Base-by-base conservation (phyloP, 2,329 filamentous ascomycete species). In the Clonostachys rhizophaga region DNA sequence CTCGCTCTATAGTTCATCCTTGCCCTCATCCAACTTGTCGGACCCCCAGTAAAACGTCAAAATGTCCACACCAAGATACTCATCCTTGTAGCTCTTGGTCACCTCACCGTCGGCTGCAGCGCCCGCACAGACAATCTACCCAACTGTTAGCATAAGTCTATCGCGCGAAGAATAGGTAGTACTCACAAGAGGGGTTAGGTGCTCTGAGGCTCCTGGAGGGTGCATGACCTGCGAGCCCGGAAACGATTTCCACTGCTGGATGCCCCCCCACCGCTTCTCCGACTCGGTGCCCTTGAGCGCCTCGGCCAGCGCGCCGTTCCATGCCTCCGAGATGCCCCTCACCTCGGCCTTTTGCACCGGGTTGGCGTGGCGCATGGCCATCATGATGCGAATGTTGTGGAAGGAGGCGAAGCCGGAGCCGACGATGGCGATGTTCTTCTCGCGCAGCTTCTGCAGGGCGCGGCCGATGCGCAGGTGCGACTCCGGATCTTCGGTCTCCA, bases 381-480 rank as follows among this genome's bases (percentile, higher is more conserved):
- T 67, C 70, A 81, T 74, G 33, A 68, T 54, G 20, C 66, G 60
- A 9, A 81, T 55, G 57, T 82, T 81, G 58, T 83, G 79, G 47
- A 82, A 67, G 4, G 74, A 76, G 1, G 79, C 77, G 53, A 82
- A 82, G 20, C 79, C 79, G 1, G 76, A 81, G n/a, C 79, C 79
- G 39, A 83, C 54, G 47, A 83, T 70, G 53, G 79, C 79, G n/a
- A 83, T 65, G 60, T 78, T 78, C 30, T 70, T 63, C 36, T 66
- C 63, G 13, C 79, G 75, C 43, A 83, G 71, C 9, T 56, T 54
- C 12, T 60, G 57, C 11, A 83, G 71, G 2, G 79, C 79, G 18
- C 64, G 67, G 34, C 79, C 79, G 65, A 82, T 74, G 41, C 67
- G 67, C 49, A 74, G 68, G 58, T 81, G 78, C 20, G 59, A 50